Conservation (phyloP, 106 monocot genomes). For the Agapanthus africanus region DNA sequence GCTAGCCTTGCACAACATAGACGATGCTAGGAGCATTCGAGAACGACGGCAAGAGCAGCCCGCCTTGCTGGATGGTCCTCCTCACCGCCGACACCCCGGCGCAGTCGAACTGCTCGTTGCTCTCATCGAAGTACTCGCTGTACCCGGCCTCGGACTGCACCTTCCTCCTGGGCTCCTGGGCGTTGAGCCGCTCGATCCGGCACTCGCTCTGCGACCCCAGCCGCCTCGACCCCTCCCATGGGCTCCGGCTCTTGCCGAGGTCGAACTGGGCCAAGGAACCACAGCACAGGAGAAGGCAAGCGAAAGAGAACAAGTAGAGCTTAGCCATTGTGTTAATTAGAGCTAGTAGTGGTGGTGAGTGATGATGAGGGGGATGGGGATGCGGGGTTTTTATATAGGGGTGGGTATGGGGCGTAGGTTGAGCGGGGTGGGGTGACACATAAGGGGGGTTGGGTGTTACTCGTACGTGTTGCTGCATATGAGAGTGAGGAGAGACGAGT, state of each 20-base stretch:
- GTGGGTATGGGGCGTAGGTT: no score
- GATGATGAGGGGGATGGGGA: no score
- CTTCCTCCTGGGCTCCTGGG: slow-evolving; percentile 15
- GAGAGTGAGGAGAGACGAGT: no score
- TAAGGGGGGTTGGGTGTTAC: no score
- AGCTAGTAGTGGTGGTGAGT: no score
- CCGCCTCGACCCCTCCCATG: background rate
- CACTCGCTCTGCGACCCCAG: slow-evolving; percentile 6
- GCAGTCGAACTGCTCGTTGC: slow-evolving; percentile 25
- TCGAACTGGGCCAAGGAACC: no score
- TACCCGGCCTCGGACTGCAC: slow-evolving; percentile 33
- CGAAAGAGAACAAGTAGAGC: no score
- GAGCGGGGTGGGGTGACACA: no score
- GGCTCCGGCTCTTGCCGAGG: background rate
- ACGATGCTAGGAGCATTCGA: slow-evolving; percentile 24
- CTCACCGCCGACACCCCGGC: slow-evolving; percentile 22
- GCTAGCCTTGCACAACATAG: slow-evolving; percentile 34
- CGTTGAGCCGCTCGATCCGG: slow-evolving; percentile 23
- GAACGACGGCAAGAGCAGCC: slow-evolving; percentile 17
- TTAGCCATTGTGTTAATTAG: no score
- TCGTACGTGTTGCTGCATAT: no score
- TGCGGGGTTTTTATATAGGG: no score
- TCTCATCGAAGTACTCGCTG: slow-evolving; percentile 27
- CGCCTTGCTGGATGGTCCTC: slow-evolving; percentile 6
- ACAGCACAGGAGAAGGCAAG: no score